Evolutionary conservation across 768 basidiomycete species (phyloP), one percentile per base, ranked within the genome.

Genomic region (Amanita brunnescens): DNA sequence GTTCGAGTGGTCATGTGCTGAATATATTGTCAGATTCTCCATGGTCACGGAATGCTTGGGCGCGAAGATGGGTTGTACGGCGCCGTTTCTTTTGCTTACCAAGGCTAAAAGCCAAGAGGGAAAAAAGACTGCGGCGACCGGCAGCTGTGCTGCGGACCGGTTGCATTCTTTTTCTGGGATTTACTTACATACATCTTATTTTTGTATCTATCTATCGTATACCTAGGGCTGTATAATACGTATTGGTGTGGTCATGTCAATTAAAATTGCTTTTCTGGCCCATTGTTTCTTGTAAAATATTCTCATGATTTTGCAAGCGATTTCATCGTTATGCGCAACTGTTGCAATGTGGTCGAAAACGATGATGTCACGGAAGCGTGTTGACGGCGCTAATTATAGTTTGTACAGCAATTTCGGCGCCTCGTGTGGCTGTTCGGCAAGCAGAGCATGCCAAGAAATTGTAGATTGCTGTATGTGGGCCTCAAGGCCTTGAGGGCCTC

Each of bases 51-150:
- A 10, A 82, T 97, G 81, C 70, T 94, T 9, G 93, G 92, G 4
- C 80, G 90, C 23, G 92, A 95, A 65, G 91, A 94, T 56, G 95
- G 95, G 2, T 66, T 99, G 49, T 96, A 94, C 54, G 92, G 93
- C 16, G 92, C 91, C 10, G 90, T 92, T 14, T 90, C 91, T 1
- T 97, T 94, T 65, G 93, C 93, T 7, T 94, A 93, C 67, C 91
- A 91, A 59, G 91, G 91, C 26, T 96, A 63, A 76, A 38, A 20
- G 21, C 14, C 16, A 16, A 38, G 30, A 44, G 40, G 30, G 6
- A 39, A 42, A 9, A 13, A 23, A 21, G 16, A 26, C 30, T 41
- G 18, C 29, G 44, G 23, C 16, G 6, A 20, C 16, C 20, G 18
- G 33, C 45, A 32, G 45, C 45, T 46, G 30, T 47, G 33, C 45